phyloP scores from a whole-genome alignment of 345 rosid genomes.

The Linum tenue region DNA sequence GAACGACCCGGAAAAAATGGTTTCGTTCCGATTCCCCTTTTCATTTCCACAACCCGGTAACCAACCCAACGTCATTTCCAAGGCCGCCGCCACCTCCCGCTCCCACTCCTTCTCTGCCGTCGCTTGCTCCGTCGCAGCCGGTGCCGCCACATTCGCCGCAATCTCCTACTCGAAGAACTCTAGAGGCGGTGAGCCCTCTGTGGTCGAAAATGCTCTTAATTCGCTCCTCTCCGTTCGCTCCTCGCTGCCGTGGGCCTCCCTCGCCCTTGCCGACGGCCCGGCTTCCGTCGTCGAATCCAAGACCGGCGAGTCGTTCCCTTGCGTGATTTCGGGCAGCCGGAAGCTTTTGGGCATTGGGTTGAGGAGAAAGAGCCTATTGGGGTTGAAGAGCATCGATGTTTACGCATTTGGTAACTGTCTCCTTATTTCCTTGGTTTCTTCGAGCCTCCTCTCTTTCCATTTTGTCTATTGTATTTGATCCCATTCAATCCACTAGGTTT shows the following conservation, averaged over 20 bases:
- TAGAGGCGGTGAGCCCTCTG: conserved; percentile 22
- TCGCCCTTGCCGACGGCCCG: conserved; percentile 57
- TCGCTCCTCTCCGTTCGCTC: conserved; percentile 29
- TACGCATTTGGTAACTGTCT: conserved; percentile 57
- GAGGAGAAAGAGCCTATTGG: conserved; percentile 62
- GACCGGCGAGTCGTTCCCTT: conserved; percentile 57
- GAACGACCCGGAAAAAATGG: conserved; percentile 25
- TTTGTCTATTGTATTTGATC: neutral
- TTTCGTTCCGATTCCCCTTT: conserved; percentile 73
- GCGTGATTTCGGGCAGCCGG: conserved; percentile 40
- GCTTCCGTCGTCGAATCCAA: conserved; percentile 49
- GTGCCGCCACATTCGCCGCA: conserved; percentile 37
- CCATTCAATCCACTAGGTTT: neutral
- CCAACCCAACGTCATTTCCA: conserved; percentile 18
- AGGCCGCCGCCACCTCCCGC: conserved; percentile 20
- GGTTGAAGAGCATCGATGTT: conserved; percentile 77
- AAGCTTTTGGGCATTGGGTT: conserved; percentile 66
- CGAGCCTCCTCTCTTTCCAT: neutral
- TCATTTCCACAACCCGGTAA: conserved; percentile 59
- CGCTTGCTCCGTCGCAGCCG: conserved; percentile 21
- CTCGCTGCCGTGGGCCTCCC: conserved; percentile 43
- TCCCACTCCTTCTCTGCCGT: conserved; percentile 24
- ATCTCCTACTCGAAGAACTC: conserved; percentile 24
- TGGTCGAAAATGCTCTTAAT: conserved; percentile 26
- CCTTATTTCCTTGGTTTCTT: too few species aligned